Evolutionary conservation across 257 asterid species (phyloP).

Genomic region (Mitragyna speciosa): DNA sequence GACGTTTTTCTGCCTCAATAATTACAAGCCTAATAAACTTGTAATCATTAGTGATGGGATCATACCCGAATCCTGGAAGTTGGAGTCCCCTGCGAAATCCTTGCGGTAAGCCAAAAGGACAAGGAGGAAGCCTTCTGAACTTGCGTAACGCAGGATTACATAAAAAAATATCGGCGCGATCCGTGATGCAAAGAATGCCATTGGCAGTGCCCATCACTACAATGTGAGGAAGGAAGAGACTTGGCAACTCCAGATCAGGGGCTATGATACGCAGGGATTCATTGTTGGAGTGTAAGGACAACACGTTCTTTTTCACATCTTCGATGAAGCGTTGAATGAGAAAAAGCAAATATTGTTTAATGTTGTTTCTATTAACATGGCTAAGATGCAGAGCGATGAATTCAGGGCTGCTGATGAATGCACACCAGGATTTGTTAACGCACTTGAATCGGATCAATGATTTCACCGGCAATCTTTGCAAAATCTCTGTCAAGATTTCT

Average conservation of each 20-base stretch:
- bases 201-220: neutral
- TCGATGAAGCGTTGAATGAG: neutral
- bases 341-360: too few relatives aligned
- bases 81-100: too few relatives aligned
- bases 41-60: too few relatives aligned
- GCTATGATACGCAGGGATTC: neutral
- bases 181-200: neutral
- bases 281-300: neutral
- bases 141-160: neutral
- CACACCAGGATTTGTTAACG: neutral
- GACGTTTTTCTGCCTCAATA: too few relatives aligned
- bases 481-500: neutral
- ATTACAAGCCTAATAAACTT: too few relatives aligned
- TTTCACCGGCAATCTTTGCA: neutral
- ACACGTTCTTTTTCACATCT: neutral
- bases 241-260: neutral
- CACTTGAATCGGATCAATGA: neutral
- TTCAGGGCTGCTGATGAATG: neutral
- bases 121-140: neutral
- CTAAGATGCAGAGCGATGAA: neutral
- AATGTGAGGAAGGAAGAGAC: neutral
- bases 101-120: neutral
- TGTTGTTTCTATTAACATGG: neutral
- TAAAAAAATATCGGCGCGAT: neutral
- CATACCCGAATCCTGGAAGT: too few relatives aligned